Evolutionary conservation across 176 grass and related monocot genomes (phyloP), one percentile per base, ranked within the genome.

Genomic region (Cenchrus purpureus): DNA sequence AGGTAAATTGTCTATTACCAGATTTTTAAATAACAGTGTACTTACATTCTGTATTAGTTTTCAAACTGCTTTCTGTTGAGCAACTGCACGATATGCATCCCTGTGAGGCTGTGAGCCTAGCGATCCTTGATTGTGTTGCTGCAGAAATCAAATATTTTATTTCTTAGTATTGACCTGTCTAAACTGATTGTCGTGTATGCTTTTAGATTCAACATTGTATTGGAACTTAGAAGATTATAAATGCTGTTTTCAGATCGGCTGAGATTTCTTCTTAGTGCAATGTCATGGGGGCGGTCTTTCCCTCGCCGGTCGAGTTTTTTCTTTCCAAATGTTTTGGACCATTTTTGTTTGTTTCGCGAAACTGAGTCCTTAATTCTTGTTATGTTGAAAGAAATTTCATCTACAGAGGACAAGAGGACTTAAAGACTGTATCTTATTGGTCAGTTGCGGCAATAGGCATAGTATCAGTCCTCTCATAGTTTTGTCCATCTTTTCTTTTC

Each of bases 1-100:
- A 99, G 93, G 97, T 94, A 92, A 74, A 53, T 68, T 79, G 73
- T 11, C 37, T 82, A 42, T 56, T 58, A 44, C 42, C 25, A 76
- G 7, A 71, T 75, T 59, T 74, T 77, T 71, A 60, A 37, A 77
- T 55, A 10, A 61, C 65, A 25, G 67, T 65, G 20, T 74, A 55
- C 55, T 83, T 54, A 37, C 85, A 54, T 50, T 79, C 40, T 42
- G 45, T 52, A 57, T 83, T 84, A 11, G 46, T 50, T 70, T 85
- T 54, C 45, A 19, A 83, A 70, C 74, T 73, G 4, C 25, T 79
- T 65, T 64, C 3, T 61, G 20, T 48, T 62, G 59, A 28, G 59
- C 59, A 28, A 28, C 12, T 71, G 65, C 5, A 0, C 3, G 7
- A 7, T 59, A 8, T 82, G 13, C 53, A 16, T 71, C 14, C 55